Conservation (phyloP, 306 rosid species). For the Bauhinia variegata region DNA sequence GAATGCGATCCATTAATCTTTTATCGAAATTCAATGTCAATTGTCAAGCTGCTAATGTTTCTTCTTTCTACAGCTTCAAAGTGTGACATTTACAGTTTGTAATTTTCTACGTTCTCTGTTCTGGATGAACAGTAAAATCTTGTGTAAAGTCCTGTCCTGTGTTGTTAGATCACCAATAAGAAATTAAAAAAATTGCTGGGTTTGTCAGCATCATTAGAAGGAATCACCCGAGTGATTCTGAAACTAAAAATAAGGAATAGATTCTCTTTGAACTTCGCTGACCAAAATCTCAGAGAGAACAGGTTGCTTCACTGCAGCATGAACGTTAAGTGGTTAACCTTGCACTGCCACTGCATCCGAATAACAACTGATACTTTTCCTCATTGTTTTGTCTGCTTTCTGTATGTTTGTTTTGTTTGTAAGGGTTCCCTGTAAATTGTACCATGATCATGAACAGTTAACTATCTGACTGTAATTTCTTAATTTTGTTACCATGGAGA, state of each 20-base stretch:
- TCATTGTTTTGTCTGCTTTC: not conserved
- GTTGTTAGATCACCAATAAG: too few species aligned
- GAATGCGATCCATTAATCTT: constrained; percentile 22
- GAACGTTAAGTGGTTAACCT: not conserved
- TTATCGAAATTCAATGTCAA: constrained; percentile 10
- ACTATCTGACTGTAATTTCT: not conserved
- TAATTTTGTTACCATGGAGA: not conserved
- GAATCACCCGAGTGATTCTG: constrained; percentile 8
- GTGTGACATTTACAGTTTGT: constrained; percentile 7
- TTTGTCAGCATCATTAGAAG: not conserved
- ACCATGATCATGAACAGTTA: not conserved
- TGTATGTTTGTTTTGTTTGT: not conserved
- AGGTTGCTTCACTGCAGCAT: not conserved
- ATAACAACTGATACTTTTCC: not conserved
- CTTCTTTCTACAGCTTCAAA: not conserved
- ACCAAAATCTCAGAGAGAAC: not conserved
- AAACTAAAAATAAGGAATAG: not conserved
- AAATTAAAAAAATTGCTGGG: not conserved
- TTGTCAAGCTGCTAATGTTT: constrained; percentile 9
- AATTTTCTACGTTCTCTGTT: not conserved
- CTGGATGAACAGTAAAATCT: not conserved
- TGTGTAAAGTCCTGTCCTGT: not conserved
- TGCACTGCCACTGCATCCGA: not conserved
- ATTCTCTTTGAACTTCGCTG: not conserved
- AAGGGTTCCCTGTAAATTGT: constrained; percentile 9